Conservation (phyloP, 768 basidiomycete genomes). For the Lactarius hengduanensis region DNA sequence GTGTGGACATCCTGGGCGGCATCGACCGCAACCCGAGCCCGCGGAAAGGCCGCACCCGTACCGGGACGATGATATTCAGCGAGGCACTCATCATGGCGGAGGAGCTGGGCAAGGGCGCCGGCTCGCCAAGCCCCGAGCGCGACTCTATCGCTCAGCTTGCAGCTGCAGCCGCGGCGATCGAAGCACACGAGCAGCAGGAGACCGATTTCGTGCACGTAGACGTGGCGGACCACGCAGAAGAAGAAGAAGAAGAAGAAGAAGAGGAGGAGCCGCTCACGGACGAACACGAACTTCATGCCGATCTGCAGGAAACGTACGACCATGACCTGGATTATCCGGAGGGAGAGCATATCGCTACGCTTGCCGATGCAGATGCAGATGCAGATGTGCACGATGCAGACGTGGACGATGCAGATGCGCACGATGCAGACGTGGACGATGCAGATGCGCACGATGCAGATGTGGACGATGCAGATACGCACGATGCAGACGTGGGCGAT, state of each 20-base stretch:
- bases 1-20: slow-evolving; percentile 17
- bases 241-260: slow-evolving; percentile 9
- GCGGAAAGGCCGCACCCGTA: slow-evolving; percentile 50
- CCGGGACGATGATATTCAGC: slow-evolving; percentile 74
- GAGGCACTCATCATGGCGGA: slow-evolving; percentile 42
- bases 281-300: slow-evolving; percentile 10
- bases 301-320: background rate
- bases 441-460: too few species aligned
- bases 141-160: background rate
- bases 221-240: slow-evolving; percentile 10
- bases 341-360: background rate
- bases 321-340: slow-evolving; percentile 13
- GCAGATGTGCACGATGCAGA: too few species aligned
- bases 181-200: slow-evolving; percentile 11
- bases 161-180: background rate
- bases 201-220: slow-evolving; percentile 22
- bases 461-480: background rate
- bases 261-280: slow-evolving; percentile 8
- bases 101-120: slow-evolving; percentile 37
- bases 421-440: background rate
- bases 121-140: slow-evolving; percentile 23
- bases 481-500: background rate
- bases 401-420: background rate
- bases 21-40: slow-evolving; percentile 29
- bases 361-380: background rate